Evolutionary conservation across 306 rosid species (phyloP), one percentile per base, ranked within the genome.

Genomic region (barrel medic (Medicago truncatula)): DNA sequence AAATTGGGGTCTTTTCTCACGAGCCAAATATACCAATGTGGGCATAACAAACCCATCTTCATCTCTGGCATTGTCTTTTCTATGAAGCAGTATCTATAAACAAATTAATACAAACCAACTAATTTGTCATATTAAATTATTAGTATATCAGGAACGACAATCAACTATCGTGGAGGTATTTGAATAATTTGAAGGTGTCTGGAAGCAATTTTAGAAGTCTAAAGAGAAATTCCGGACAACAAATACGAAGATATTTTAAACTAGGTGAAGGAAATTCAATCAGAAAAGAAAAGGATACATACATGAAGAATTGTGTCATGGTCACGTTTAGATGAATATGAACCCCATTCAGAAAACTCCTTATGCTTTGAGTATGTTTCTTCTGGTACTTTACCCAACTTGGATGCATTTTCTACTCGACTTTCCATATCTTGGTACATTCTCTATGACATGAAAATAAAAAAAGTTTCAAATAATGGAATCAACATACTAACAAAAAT

Each of bases 221-320:
- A 28, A 28, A 28, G 31, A 28, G 31, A 4, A 28, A 28, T 28
- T 28, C 3, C 31, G 4, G 3, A 28, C 31, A 28, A 28, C 31
- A 28, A 28, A 28, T 34, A 5, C 7, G 38, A 34, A 34, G 1
- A 34, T 34, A 34, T 34, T 34, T 34, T 34, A 34, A 34, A 34
- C 38, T 34, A 34, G 7, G 7, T 34, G 38, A 34, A 5, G 1
- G 1, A 5, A 34, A 5, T 34, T 34, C 7, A 34, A 3, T 5
- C 7, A 34, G 38, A 34, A 34, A 34, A 34, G 38, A 34, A 34
- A 34, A 41, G 4, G 46, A 2, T 41, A 3, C 62, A 18, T 82
- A 91, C 98, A 47, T 82, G 90, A 78, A 93, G 86, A 80, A 93
- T 82, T 46, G 93, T 74, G 69, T 77, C 85, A 43, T 93, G 96